Conservation (phyloP, 257 asterid genomes). For the Ligustrum vulgare region DNA sequence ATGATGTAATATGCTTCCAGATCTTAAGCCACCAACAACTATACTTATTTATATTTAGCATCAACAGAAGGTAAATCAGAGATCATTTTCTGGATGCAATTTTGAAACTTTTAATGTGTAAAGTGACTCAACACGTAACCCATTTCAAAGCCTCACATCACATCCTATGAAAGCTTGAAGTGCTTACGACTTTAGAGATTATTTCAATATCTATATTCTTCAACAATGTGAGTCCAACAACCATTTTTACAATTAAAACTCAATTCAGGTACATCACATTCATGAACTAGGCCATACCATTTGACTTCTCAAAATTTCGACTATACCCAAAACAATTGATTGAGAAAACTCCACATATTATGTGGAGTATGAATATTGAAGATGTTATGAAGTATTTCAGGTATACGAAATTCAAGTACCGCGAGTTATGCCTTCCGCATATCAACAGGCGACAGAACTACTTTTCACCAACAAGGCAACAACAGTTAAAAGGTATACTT, state of each 20-base stretch:
- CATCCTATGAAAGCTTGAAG: neutral
- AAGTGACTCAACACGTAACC: neutral
- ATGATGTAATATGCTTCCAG: neutral
- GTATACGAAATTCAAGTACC: neutral
- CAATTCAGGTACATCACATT: neutral
- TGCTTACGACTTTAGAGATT: neutral
- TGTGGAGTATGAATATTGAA: neutral
- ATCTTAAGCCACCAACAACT: neutral
- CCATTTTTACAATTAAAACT: neutral
- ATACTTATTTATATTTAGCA: neutral
- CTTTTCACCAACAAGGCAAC: constrained; percentile 6
- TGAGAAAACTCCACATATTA: neutral
- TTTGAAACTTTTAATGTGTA: neutral
- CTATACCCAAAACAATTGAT: neutral
- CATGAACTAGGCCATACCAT: neutral
- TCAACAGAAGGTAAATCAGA: neutral
- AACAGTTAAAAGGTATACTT: neutral
- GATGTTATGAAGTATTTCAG: neutral
- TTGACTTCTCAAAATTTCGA: neutral
- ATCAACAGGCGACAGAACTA: neutral
- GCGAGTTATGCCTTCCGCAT: neutral
- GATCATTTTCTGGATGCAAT: neutral
- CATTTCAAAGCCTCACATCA: neutral
- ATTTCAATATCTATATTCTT: neutral
- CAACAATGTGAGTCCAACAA: neutral